These are phyloP conservation scores for Sclerotinia borealis DNA, from an alignment of 2,329 filamentous ascomycete genomes.

Conservation along the genomic window DNA sequence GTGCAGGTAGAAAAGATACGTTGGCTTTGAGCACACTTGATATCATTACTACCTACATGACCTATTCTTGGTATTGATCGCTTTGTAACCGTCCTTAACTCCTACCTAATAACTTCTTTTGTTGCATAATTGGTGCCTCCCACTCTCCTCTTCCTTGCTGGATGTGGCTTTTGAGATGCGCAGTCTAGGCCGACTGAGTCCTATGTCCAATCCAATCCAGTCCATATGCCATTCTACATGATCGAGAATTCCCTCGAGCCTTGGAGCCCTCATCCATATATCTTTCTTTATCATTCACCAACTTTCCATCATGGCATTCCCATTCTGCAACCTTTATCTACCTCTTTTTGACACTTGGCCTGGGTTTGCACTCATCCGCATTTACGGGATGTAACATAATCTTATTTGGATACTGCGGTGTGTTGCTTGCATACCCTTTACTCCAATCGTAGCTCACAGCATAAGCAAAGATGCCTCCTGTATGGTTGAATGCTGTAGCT, in stretches of 20 bases:
- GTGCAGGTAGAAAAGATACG: too few species aligned
- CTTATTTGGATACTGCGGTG: conserved; percentile 65
- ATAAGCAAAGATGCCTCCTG: conserved; percentile 78
- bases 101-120: conserved; percentile 1
- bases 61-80: conserved; percentile 10
- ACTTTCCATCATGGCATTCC: neutral
- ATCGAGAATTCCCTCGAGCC: neutral
- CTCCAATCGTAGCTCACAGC: conserved; percentile 97
- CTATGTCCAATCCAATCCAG: neutral
- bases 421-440: conserved; percentile 89
- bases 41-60: conserved; percentile 11
- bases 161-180: neutral
- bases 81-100: conserved; percentile 8
- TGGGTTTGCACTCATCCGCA: conserved; percentile 57
- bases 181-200: neutral
- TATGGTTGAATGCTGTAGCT: conserved; percentile 83
- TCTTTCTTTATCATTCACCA: neutral
- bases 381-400: conserved; percentile 77
- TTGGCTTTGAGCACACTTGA: neutral
- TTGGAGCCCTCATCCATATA: neutral
- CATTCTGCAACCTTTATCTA: conserved; percentile 16
- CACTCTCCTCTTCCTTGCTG: neutral
- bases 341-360: conserved; percentile 35
- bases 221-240: neutral
- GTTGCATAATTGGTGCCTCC: neutral